Evolutionary conservation across 2,329 filamentous ascomycete genomes (phyloP), one percentile per base, ranked within the genome.

Genomic region (Colletotrichum sp.): DNA sequence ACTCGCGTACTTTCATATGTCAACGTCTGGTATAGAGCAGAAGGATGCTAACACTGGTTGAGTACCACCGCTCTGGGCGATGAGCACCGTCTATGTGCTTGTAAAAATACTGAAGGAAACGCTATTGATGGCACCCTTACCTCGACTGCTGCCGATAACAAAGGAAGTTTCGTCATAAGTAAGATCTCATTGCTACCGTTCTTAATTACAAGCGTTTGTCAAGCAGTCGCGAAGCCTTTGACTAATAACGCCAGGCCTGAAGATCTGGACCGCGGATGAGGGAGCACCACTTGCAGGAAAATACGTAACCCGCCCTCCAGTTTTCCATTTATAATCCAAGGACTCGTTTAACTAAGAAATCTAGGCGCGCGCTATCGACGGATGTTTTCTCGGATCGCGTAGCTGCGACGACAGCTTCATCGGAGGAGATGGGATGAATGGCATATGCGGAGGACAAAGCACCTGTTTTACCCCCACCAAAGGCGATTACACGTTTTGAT

Each of bases 131-230:
- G 6, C 18, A 44, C 39, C 39, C 39, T 44, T 44, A n/a, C 39
- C 18, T 44, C 18, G 18, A 44, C 18, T n/a, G 18, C 39, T 44
- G 3, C 5, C 18, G 9, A 44, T n/a, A 44, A 44, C 18, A 44
- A 12, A 44, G 18, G 18, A 12, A 44, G 3, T n/a, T 44, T n/a
- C 1, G 39, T 44, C 39, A 10, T 44, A n/a, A 12, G 18, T 44
- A 1, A n/a, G 39, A 44, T 44, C 1, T 3, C 1, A 6, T 44
- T n/a, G 2, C 3, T 3, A n/a, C 39, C 16, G 24, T 18, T 44
- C 6, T 10, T 10, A 10, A 10, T 9, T 9, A 44, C 5, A 6
- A 18, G 1, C 36, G 36, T 5, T n/a, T 3, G 8, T n/a, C 5
- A n/a, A 44, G 39, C 8, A 2, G 18, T 44, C 39, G 9, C 39